Base-by-base conservation (phyloP, 108 stramenopile genomes). In the Asterionellopsis glacialis region DNA sequence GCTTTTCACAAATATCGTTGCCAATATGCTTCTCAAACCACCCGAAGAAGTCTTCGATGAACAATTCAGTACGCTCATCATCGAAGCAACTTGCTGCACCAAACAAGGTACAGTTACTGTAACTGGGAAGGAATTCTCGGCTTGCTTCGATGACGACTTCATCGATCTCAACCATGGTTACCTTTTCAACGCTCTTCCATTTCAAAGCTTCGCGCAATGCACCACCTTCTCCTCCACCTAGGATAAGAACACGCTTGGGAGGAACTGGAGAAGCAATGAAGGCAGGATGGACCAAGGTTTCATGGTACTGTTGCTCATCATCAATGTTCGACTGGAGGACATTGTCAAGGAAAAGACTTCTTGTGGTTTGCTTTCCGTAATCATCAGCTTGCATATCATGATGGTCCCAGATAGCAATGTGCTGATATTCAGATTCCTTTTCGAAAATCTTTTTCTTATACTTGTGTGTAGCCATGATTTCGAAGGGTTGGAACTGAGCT, bases 201-300 rank as follows among this genome's bases (percentile, higher is more conserved):
- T 93, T 93, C 28, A 95, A 63, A 0, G 91, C 86, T 70, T 98
- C 97, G 18, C 97, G 78, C 9, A 95, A 66, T 15, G 97, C 92
- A 4, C 96, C 95, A 16, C 94, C 90, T 79, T 95, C 95, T 26
- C 96, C 97, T 7, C 95, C 94, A 12, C 94, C 94, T 26, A 96
- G 76, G 47, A 98, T 94, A 21, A 85, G 89, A 16, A 98, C 95
- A 9, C 84, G 73, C 57, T 86, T 83, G 1, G 97, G 95, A 68
- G 89, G 70, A 67, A 85, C 69, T 0, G 72, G 43, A 72, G 96
- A 95, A 11, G 88, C 63, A 49, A 98, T 70, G 84, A 98, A 82
- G 4, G 86, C 88, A 14, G 97, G 97, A 73, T 98, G 97, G 5
- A 98, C 96, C 39, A 96, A 68, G 15, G 77, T 56, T 70, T 98